phyloP scores from a whole-genome alignment of 768 basidiomycete genomes.

The Leccinellum luteum region DNA sequence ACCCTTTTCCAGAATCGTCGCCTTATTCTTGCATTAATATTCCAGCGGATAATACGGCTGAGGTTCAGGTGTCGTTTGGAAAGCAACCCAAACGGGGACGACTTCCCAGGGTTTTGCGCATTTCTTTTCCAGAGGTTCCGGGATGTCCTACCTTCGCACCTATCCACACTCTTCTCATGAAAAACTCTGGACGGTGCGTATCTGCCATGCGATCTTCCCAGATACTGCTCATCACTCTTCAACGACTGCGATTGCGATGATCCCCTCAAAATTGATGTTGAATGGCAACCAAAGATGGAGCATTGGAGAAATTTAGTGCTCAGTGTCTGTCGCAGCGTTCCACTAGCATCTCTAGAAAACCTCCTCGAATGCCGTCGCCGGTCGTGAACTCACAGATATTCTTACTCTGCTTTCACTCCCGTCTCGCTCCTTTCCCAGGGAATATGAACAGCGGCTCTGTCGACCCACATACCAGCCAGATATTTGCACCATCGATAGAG shows the following conservation, averaged over 20 bases:
- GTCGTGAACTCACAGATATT: background rate
- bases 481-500: background rate
- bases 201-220: background rate
- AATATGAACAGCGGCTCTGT: background rate
- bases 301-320: background rate
- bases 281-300: background rate
- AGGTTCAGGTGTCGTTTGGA: background rate
- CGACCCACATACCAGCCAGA: background rate
- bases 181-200: too few relatives aligned
- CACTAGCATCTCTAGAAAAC: background rate
- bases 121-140: background rate
- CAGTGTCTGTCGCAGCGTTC: background rate
- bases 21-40: background rate
- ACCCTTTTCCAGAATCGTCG: background rate
- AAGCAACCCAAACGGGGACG: background rate
- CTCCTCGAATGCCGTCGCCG: background rate
- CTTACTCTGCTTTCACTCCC: background rate
- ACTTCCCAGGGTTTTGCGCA: background rate
- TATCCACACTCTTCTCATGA: background rate
- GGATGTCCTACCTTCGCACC: background rate
- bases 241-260: background rate
- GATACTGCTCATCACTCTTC: background rate
- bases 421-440: background rate
- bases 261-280: background rate
- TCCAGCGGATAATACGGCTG: background rate